These are phyloP conservation scores for Phaeosphaeriaceae sp. DNA, from an alignment of 2,329 filamentous ascomycete genomes.

Conservation along the genomic window DNA sequence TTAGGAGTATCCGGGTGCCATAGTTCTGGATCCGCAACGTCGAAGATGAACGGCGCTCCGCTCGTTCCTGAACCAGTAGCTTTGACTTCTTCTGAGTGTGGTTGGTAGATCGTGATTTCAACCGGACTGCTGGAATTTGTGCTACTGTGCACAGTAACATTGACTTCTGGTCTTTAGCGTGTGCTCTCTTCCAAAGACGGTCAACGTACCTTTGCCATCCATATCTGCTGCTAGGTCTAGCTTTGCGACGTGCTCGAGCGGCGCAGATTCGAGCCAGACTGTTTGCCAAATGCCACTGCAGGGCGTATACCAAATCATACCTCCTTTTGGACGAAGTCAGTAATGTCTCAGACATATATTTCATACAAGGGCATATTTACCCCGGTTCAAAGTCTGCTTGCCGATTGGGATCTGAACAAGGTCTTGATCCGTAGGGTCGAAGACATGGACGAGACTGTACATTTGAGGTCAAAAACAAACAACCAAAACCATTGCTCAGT, in stretches of 20 bases:
- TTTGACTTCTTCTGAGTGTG: constrained; percentile 49
- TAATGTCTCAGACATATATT: no score
- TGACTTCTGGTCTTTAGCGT: constrained; percentile 53
- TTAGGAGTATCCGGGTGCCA: constrained; percentile 72
- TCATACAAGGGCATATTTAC: no score
- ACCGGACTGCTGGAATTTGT: constrained; percentile 44
- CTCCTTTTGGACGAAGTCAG: no score
- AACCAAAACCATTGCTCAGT: neutral
- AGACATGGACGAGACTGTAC: constrained; percentile 65
- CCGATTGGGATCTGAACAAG: constrained; percentile 69
- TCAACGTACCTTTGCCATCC: constrained; percentile 38
- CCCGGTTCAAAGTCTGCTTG: constrained; percentile 66
- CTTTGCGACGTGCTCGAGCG: constrained; percentile 63
- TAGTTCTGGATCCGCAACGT: constrained; percentile 61
- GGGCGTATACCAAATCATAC: constrained; percentile 73
- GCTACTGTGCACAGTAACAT: constrained; percentile 63
- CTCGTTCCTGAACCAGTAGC: constrained; percentile 56
- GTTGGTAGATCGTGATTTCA: constrained; percentile 50
- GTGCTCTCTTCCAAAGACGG: neutral
- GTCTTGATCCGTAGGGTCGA: constrained; percentile 70
- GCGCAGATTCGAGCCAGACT: constrained; percentile 74
- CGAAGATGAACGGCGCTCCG: constrained; percentile 63
- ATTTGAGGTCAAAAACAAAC: neutral
- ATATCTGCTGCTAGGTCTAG: constrained; percentile 65
- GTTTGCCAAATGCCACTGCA: constrained; percentile 79